Conservation (phyloP, 768 basidiomycete species). For the Glaciozyma antarctica region DNA sequence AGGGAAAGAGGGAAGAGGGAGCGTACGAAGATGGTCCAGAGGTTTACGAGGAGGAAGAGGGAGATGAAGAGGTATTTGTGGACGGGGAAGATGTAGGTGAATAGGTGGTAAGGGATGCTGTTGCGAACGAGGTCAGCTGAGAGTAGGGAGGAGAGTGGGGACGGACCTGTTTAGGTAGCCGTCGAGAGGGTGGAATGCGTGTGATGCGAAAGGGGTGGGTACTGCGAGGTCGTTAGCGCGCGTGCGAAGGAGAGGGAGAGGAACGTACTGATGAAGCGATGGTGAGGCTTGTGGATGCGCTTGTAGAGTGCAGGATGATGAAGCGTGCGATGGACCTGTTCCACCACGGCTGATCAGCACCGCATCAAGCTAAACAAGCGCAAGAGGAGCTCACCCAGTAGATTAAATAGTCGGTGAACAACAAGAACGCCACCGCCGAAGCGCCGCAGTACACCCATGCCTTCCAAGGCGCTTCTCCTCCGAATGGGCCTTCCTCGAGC, state of each 20-base stretch:
- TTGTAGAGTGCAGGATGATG: constrained; percentile 85
- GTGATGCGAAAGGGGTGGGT: constrained; percentile 92
- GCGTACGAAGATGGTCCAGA: constrained; percentile 51
- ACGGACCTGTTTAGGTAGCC: constrained; percentile 61
- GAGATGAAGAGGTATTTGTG: constrained; percentile 74
- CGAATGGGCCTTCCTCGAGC: constrained; percentile 53
- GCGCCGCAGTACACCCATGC: constrained; percentile 31
- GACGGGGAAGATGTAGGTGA: constrained; percentile 82
- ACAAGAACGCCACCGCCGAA: constrained; percentile 47
- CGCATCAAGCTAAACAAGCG: too few species aligned
- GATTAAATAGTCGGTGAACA: constrained; percentile 88
- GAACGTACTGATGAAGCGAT: constrained; percentile 89
- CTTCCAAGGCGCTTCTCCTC: constrained; percentile 27
- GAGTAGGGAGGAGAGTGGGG: too few species aligned
- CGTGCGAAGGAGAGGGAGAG: not conserved
- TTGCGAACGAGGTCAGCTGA: too few species aligned
- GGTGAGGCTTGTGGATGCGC: constrained; percentile 88
- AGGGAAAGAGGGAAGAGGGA: constrained; percentile 48
- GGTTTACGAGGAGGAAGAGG: constrained; percentile 83
- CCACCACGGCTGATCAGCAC: too few species aligned
- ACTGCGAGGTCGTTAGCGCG: constrained; percentile 46
- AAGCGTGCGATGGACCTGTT: constrained; percentile 58
- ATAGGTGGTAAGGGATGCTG: constrained; percentile 87
- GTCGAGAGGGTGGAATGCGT: constrained; percentile 95
- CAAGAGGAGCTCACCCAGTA: constrained; percentile 59